Evolutionary conservation across 2,329 filamentous ascomycete genomes (phyloP), one percentile per base, ranked within the genome.

Genomic region (Trichoderma lentiforme): DNA sequence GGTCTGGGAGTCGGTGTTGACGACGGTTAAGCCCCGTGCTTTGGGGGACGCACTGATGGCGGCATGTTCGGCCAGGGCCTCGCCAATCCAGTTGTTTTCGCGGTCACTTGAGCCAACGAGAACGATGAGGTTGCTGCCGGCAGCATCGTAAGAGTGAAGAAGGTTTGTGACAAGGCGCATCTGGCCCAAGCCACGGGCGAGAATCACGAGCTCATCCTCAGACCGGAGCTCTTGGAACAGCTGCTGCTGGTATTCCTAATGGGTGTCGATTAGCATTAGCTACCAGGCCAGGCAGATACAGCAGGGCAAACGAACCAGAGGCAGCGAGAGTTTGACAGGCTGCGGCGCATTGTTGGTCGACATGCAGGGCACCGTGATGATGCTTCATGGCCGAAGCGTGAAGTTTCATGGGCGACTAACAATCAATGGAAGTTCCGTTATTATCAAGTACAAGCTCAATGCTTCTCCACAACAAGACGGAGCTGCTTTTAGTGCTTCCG

Each of bases 61-160:
- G 79, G 95, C 95, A 84, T 98, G 95, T 83, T 99, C 96, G 28
- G 96, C 96, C 79, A 99, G 85, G 34, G 94, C 93, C 84, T 98
- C 96, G 76, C 96, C 96, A 73, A 99, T 94, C 95, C 95, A 98
- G 71, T 92, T 91, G 88, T 98, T 98, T 79, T 99, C 96, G 73
- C 93, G 90, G 39, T 98, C 94, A 73, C 96, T 93, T 43, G 96
- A 95, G 11, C 94, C 95, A 56, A 98, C 90, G 24, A 99, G 84
- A 58, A 99, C 86, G 63, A 99, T 91, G 70, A 99, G 85, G 79
- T 97, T 98, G 82, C 96, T 97, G 15, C 96, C 96, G 4, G 94
- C 94, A 1, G 94, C 95, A 87, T 99, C 96, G 83, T 98, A 98
- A 24, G 95, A 95, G 82, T 99, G 96, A 32, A 99, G 89, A 51